Base-by-base conservation (phyloP, 2,329 filamentous ascomycete genomes). In the Beauveria caledonica region DNA sequence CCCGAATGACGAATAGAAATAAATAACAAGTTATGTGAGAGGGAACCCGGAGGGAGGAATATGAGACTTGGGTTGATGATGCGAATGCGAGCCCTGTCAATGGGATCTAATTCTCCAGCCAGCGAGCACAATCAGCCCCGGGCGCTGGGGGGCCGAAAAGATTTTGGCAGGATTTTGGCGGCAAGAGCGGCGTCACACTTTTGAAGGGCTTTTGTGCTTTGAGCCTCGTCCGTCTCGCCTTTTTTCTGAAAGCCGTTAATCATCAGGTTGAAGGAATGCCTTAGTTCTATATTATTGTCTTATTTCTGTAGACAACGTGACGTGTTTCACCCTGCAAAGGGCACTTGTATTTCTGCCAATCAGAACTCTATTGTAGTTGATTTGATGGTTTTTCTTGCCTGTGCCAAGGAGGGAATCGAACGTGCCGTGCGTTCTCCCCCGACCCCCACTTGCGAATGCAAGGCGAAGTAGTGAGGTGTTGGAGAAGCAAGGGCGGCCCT, bases 71-170 rank as follows among this genome's bases (percentile, higher is more conserved):
- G 74, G 70, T 96, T 96, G 68, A 96, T 92, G 49, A 93, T 85
- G 25, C 80, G 81, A 40, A 93, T 78, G 0, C 80, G 80, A 0
- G 79, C 83, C 13, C 72, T 75, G 39, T 83, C 79, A 8, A 96
- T 70, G 2, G 90, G 89, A 9, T 81, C 78, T 50, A 96, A 76
- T n/a, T n/a, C n/a, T 95, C 81, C 89, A 95, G 3, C 92, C 91
- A 3, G 89, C 87, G 65, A 92, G 88, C 9, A 94, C 86, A 53
- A 96, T 84, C 58, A 96, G 73, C 59, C 92, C 83, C 0, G 91
- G 90, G 61, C 74, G 74, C 64, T 87, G 82, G 7, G 33, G 17
- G 17, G 59, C 60, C 7, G 66, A 63, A 25, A 93, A 76, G 56
- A 95, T 81, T 62, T 87, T 78, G 46, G 80, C 73, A 93, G 76